Conservation (phyloP, 2,329 filamentous ascomycete genomes). For the Fusarium decemcellulare region DNA sequence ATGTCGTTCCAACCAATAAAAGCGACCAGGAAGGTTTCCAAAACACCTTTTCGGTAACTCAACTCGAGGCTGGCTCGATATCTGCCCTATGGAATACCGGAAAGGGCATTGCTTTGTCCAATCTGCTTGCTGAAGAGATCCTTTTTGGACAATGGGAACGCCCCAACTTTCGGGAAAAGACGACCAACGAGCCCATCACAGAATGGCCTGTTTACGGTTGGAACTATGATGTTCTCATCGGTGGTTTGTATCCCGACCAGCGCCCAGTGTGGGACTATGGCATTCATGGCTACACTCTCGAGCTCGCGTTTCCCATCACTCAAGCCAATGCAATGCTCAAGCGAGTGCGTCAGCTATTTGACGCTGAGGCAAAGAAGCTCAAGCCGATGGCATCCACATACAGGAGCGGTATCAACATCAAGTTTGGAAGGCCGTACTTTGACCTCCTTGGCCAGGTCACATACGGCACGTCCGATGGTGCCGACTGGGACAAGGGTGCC, state of each 20-base stretch:
- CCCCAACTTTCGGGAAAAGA: slow-evolving; percentile 68
- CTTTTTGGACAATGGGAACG: slow-evolving; percentile 64
- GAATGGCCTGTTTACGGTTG: slow-evolving; percentile 67
- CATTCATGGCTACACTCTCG: slow-evolving; percentile 63
- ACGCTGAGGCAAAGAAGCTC: slow-evolving; percentile 60
- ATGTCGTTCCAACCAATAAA: slow-evolving; percentile 56
- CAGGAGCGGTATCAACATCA: slow-evolving; percentile 67
- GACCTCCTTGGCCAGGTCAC: slow-evolving; percentile 66
- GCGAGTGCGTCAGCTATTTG: slow-evolving; percentile 63
- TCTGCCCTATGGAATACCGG: slow-evolving; percentile 61
- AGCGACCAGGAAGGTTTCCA: slow-evolving; percentile 64
- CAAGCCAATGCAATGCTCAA: slow-evolving; percentile 64
- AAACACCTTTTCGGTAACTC: slow-evolving; percentile 65
- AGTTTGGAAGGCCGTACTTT: slow-evolving; percentile 64
- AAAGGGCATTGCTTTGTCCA: slow-evolving; percentile 62
- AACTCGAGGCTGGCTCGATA: slow-evolving; percentile 58
- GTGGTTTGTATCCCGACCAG: slow-evolving; percentile 64
- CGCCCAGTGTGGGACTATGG: slow-evolving; percentile 65
- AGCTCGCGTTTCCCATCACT: slow-evolving; percentile 66
- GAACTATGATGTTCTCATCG: slow-evolving; percentile 68
- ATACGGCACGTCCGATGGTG: slow-evolving; percentile 61
- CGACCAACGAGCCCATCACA: slow-evolving; percentile 57
- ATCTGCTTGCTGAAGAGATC: slow-evolving; percentile 63
- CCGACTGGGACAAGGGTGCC: slow-evolving; percentile 62
- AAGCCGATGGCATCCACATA: slow-evolving; percentile 65